Conservation (phyloP, 441 rosid genomes). For the Corymbia calophylla region DNA sequence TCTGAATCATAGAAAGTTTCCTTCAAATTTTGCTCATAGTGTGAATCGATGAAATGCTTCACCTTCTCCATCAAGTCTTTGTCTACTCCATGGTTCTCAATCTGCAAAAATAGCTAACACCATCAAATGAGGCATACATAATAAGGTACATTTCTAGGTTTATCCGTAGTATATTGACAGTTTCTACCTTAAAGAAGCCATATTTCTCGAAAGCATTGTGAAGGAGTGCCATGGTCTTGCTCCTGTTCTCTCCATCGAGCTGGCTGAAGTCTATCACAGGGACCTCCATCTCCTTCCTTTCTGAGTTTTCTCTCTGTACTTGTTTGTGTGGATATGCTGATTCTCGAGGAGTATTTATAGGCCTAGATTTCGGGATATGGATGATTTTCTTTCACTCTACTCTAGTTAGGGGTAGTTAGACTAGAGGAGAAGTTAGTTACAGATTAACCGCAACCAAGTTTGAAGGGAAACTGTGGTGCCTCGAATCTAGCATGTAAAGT, state of each 20-base stretch:
- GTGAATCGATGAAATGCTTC: slow-evolving; percentile 47
- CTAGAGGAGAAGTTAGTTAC: slow-evolving; percentile 8
- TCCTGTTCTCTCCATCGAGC: background rate
- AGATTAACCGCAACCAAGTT: background rate
- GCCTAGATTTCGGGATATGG: background rate
- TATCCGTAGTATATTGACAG: background rate
- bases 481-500: slow-evolving; percentile 19
- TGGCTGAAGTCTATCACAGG: background rate
- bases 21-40: slow-evolving; percentile 64
- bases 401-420: slow-evolving; percentile 14
- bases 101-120: background rate
- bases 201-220: background rate
- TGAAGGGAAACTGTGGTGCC: slow-evolving; percentile 5
- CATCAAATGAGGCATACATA: background rate
- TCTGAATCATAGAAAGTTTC: slow-evolving; percentile 58
- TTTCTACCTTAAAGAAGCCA: background rate
- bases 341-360: background rate
- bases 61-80: slow-evolving; percentile 64
- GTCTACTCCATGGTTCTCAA: slow-evolving; percentile 65
- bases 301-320: background rate
- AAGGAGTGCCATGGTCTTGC: background rate
- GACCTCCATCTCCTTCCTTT: background rate
- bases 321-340: background rate
- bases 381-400: background rate
- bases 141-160: background rate